These are phyloP conservation scores for Aureobasidium sp. DNA, from an alignment of 2,329 filamentous ascomycete species.

Conservation along the genomic window DNA sequence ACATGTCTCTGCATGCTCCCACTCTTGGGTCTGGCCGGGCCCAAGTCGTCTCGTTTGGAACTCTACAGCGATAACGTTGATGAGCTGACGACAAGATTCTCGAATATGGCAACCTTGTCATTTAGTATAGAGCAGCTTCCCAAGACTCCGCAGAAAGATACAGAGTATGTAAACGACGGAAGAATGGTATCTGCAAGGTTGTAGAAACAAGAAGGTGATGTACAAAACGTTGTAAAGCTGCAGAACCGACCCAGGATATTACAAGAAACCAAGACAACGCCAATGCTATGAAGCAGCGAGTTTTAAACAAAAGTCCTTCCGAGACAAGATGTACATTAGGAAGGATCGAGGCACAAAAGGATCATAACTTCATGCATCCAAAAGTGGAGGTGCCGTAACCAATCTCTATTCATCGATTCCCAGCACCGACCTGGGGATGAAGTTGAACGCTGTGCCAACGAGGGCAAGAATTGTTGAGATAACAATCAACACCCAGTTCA, in stretches of 20 bases:
- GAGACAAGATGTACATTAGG: not conserved
- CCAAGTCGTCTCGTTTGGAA: too few relatives aligned
- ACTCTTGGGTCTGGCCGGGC: too few relatives aligned
- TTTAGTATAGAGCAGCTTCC: too few relatives aligned
- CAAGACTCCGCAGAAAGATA: too few relatives aligned
- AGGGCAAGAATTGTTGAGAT: constrained; percentile 63
- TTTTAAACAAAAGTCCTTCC: not conserved
- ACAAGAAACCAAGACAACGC: not conserved
- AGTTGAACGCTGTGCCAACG: constrained; percentile 79
- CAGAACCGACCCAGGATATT: not conserved
- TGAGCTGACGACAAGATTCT: too few relatives aligned
- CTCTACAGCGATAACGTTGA: too few relatives aligned
- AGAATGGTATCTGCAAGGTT: too few relatives aligned
- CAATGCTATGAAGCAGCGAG: constrained; percentile 2
- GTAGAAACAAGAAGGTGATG: not conserved
- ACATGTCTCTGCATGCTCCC: too few relatives aligned
- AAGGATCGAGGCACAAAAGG: not conserved
- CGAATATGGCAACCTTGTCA: too few relatives aligned
- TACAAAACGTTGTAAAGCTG: not conserved
- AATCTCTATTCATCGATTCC: constrained; percentile 38
- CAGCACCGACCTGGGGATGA: constrained; percentile 71
- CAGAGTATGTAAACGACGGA: too few relatives aligned
- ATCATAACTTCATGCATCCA: constrained; percentile 10
- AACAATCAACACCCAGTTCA: constrained; percentile 63
- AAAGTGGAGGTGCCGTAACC: not conserved